phyloP scores from a whole-genome alignment of 345 rosid species.

The Abelmoschus esculentus region DNA sequence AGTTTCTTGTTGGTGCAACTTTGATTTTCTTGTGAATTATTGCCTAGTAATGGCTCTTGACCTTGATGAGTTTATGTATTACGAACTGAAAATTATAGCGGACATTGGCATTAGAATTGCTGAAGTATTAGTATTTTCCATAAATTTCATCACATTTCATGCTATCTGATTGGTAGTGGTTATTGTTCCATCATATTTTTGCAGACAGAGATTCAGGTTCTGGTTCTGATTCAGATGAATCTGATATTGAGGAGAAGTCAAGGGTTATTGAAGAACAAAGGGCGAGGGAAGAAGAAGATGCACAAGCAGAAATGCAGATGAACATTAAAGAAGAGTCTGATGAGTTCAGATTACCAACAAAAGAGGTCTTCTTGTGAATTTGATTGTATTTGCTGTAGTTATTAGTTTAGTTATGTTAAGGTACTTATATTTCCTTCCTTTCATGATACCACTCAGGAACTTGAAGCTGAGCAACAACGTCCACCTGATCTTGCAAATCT shows the following conservation, averaged over 20 bases:
- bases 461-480: constrained; percentile 59
- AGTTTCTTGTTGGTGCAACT: neutral
- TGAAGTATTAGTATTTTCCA: neutral
- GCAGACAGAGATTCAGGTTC: constrained; percentile 33
- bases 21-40: neutral
- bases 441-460: constrained; percentile 43
- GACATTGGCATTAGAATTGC: neutral
- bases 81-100: neutral
- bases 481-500: constrained; percentile 78
- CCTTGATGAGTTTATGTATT: neutral
- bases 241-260: constrained; percentile 47
- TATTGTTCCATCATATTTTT: constrained; percentile 7
- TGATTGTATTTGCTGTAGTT: constrained; percentile 1
- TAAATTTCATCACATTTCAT: neutral
- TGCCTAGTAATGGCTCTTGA: too few relatives aligned
- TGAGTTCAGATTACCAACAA: constrained; percentile 74
- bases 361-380: constrained; percentile 41
- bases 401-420: neutral
- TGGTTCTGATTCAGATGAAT: constrained; percentile 50
- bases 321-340: constrained; percentile 58
- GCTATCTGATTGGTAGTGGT: neutral
- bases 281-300: constrained; percentile 42
- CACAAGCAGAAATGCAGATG: constrained; percentile 44
- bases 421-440: neutral
- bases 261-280: constrained; percentile 37